Evolutionary conservation across 371 early-diverging fungal species (phyloP).

Genomic region (Mortierella sp.): DNA sequence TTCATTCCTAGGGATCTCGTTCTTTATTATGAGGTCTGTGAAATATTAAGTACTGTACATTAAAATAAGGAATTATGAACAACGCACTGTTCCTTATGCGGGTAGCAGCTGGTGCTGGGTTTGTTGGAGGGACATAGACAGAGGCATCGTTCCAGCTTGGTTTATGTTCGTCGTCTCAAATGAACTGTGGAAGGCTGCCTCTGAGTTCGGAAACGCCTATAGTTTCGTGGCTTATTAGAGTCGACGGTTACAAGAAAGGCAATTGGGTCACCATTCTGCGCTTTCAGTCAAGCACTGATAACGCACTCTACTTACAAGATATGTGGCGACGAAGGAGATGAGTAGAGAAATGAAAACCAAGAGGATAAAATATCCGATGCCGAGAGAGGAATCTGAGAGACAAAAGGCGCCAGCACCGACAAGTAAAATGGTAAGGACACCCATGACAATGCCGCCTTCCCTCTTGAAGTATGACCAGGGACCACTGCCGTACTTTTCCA

Average conservation of each 20-base stretch:
- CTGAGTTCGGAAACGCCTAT: conserved; percentile 21
- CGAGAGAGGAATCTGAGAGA: conserved; percentile 11
- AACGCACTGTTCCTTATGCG: not conserved
- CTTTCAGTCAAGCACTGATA: not conserved
- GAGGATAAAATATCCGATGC: conserved; percentile 21
- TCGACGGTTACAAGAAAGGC: not conserved
- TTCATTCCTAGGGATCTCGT: too few relatives aligned
- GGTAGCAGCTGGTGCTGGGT: not conserved
- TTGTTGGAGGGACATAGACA: conserved; percentile 16
- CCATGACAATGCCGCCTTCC: conserved; percentile 25
- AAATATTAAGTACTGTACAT: not conserved
- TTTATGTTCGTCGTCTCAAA: conserved; percentile 10
- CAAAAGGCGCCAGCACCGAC: conserved; percentile 25
- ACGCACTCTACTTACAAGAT: conserved; percentile 7
- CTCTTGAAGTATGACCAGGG: conserved; percentile 24
- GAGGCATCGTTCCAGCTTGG: conserved; percentile 28
- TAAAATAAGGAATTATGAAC: not conserved
- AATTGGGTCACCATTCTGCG: not conserved
- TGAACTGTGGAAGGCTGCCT: conserved; percentile 10
- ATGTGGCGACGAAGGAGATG: conserved; percentile 14
- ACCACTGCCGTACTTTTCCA: conserved; percentile 28
- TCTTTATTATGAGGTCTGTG: not conserved
- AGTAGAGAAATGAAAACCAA: conserved; percentile 11
- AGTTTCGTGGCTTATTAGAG: not conserved
- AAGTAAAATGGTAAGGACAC: conserved; percentile 19